phyloP scores from a whole-genome alignment of 164 flowering plant genomes.

The Houttuynia cordata region DNA sequence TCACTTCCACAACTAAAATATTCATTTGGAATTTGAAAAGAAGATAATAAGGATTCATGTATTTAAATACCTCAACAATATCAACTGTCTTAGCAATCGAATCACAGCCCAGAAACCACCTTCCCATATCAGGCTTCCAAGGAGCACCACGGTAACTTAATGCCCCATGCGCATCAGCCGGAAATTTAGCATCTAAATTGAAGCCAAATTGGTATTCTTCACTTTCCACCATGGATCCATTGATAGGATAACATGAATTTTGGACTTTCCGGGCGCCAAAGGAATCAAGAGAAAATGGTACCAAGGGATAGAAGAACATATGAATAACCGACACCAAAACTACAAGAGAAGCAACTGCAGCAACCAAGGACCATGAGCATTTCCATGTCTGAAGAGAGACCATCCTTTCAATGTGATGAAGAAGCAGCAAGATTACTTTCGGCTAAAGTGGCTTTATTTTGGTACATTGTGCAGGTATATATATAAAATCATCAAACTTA shows the following conservation, averaged over 20 bases:
- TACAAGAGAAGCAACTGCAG: conserved; percentile 38
- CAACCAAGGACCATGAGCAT: conserved; percentile 58
- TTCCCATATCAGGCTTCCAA: conserved; percentile 81
- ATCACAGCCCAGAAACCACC: conserved; percentile 84
- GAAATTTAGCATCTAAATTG: conserved; percentile 33
- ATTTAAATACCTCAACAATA: conserved; percentile 52
- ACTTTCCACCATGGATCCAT: conserved; percentile 25
- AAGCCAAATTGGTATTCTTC: conserved; percentile 7
- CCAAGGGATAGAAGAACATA: conserved; percentile 51
- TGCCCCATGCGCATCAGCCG: conserved; percentile 47
- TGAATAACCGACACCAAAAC: conserved; percentile 48
- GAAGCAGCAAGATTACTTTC: neutral
- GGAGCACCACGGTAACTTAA: conserved; percentile 75
- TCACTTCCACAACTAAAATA: too few species aligned
- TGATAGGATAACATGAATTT: conserved; percentile 27
- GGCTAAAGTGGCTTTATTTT: neutral
- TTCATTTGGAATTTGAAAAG: neutral
- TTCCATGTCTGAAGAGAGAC: conserved; percentile 36
- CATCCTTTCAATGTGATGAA: conserved; percentile 20
- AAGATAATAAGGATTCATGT: neutral
- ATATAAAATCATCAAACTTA: too few species aligned
- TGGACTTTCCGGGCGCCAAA: conserved; percentile 26
- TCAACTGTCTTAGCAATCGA: conserved; percentile 24
- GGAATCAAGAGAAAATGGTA: conserved; percentile 37
- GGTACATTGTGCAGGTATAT: neutral